Evolutionary conservation across 1,284 basidiomycete species (phyloP).

Genomic region (Takashimella tepidaria): DNA sequence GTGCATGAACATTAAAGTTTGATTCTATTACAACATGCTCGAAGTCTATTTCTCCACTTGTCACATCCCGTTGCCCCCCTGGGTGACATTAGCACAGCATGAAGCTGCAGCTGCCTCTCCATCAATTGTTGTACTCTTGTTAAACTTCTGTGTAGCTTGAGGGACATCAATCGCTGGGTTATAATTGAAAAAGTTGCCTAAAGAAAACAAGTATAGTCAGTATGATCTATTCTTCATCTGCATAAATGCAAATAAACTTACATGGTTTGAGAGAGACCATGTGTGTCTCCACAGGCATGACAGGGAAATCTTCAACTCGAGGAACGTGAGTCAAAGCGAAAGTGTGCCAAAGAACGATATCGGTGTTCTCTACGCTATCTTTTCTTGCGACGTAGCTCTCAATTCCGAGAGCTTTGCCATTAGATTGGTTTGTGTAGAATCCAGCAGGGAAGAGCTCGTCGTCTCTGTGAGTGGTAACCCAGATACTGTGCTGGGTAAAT

Average conservation of each 20-base stretch:
- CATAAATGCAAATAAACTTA: background rate
- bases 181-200: background rate
- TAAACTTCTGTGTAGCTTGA: conserved; percentile 9
- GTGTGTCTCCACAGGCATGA: conserved; percentile 14
- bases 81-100: background rate
- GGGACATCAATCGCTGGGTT: background rate
- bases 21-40: no score
- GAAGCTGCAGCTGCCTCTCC: no score
- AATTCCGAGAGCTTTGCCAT: conserved; percentile 10
- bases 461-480: conserved; percentile 12
- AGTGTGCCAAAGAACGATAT: conserved; percentile 69
- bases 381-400: conserved; percentile 15
- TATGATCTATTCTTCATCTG: no score
- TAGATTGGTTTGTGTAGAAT: conserved; percentile 14
- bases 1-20: no score
- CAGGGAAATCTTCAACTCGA: conserved; percentile 14
- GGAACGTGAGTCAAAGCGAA: conserved; percentile 54
- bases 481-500: conserved; percentile 12
- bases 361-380: conserved; percentile 56
- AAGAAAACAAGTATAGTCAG: no score
- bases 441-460: conserved; percentile 13
- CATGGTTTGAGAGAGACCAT: background rate
- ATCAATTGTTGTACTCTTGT: background rate
- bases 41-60: no score
- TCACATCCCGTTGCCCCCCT: no score